These are phyloP conservation scores for Cunninghamia lanceolata DNA, from an alignment of 75 land plant species.

Conservation along the genomic window DNA sequence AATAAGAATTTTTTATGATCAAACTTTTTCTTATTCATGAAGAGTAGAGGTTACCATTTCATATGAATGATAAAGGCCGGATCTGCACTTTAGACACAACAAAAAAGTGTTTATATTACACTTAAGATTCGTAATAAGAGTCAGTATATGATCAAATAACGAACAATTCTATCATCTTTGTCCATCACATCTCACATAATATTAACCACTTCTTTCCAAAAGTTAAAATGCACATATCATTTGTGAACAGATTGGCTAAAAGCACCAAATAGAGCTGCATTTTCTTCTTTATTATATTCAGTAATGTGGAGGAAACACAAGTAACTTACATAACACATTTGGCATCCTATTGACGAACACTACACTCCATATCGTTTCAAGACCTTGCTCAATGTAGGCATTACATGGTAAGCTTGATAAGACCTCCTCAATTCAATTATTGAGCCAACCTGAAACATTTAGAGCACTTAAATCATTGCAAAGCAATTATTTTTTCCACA, in stretches of 20 bases:
- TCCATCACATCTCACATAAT: not conserved
- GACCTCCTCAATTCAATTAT: conserved; percentile 95
- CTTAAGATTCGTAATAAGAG: not conserved
- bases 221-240: not conserved
- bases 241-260: not conserved
- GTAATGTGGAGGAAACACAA: not conserved
- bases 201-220: not conserved
- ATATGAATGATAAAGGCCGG: not conserved
- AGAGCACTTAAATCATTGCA: not conserved
- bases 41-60: not conserved
- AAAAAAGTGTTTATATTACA: not conserved
- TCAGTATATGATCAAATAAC: not conserved
- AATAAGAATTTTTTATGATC: not conserved
- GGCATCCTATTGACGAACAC: not conserved
- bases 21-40: not conserved
- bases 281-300: not conserved
- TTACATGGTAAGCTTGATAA: conserved; percentile 97
- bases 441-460: conserved; percentile 82
- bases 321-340: conserved; percentile 5
- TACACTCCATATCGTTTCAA: conserved; percentile 76
- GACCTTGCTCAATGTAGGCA: conserved; percentile 91
- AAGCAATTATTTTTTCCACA: not conserved
- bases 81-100: not conserved
- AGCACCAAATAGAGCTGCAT: conserved; percentile 1
- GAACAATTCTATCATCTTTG: not conserved